A percentile compares a stretch with the other conserved stretches of the same genome.
phyloP scores from a whole-genome alignment of 768 basidiomycete species.

The Lyophyllum atratum region DNA sequence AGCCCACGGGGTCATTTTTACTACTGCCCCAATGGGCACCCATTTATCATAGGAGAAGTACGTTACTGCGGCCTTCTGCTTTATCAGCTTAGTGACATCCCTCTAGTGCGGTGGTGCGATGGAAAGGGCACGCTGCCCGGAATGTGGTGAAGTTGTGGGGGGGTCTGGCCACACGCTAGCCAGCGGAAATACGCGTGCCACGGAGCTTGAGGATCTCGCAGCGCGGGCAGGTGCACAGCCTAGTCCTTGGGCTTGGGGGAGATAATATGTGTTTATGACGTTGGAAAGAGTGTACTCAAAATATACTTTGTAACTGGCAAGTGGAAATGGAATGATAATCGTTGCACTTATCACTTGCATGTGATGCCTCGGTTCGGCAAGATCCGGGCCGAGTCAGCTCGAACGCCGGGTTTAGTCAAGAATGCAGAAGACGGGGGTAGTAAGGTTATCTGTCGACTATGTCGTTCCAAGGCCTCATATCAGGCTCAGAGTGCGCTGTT shows the following conservation, averaged over 20 bases:
- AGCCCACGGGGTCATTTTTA: slow-evolving; percentile 50
- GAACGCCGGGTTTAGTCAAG: neutral
- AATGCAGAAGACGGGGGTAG: neutral
- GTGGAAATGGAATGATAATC: no score
- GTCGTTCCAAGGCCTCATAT: slow-evolving; percentile 80
- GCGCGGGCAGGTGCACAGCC: slow-evolving; percentile 3
- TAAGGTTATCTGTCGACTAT: slow-evolving; percentile 32
- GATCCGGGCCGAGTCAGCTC: slow-evolving; percentile 6
- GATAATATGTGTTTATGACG: neutral
- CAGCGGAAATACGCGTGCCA: slow-evolving; percentile 42
- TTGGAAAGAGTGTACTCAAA: neutral
- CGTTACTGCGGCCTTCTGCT: slow-evolving; percentile 1
- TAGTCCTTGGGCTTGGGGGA: slow-evolving; percentile 11
- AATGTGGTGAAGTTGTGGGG: slow-evolving; percentile 58
- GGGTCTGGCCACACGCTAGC: slow-evolving; percentile 44
- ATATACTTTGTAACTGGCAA: no score
- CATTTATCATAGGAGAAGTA: slow-evolving; percentile 61
- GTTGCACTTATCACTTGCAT: no score
- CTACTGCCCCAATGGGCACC: slow-evolving; percentile 60
- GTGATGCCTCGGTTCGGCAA: slow-evolving; percentile 1
- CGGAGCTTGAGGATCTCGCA: slow-evolving; percentile 50
- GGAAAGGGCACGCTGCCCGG: slow-evolving; percentile 49
- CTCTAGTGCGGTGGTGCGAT: slow-evolving; percentile 63
- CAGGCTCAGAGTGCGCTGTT: slow-evolving; percentile 88
- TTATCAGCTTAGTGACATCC: neutral